Evolutionary conservation across 2,329 filamentous ascomycete species (phyloP).

Genomic region (Microsporum audouinii): DNA sequence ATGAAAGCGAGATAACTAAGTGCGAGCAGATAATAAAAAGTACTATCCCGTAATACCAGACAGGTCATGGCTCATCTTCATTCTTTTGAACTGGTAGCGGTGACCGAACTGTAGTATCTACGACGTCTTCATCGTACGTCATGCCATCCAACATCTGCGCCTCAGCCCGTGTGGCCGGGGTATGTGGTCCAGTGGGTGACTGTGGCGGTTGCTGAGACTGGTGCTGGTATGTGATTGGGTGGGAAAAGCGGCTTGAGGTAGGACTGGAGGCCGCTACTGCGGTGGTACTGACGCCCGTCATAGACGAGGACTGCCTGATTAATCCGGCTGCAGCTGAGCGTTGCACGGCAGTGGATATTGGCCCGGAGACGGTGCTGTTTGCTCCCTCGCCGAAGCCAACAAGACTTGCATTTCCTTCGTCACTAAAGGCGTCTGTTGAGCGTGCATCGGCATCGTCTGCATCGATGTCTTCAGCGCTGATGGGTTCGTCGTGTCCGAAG

Average conservation of each 20-base stretch:
- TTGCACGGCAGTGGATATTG: slow-evolving; percentile 51
- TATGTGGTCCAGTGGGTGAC: slow-evolving; percentile 27
- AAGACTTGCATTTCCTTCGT: slow-evolving; percentile 70
- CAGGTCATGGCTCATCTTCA: neutral
- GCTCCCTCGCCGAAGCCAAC: slow-evolving; percentile 92
- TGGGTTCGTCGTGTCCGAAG: slow-evolving; percentile 55
- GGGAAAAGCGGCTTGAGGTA: slow-evolving; percentile 25
- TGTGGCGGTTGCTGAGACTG: slow-evolving; percentile 35
- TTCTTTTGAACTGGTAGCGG: slow-evolving; percentile 38
- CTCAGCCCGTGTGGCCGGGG: slow-evolving; percentile 39
- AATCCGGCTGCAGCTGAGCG: slow-evolving; percentile 16
- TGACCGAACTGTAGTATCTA: slow-evolving; percentile 54
- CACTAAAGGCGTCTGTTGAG: slow-evolving; percentile 68
- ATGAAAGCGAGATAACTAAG: neutral
- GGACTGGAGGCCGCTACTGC: slow-evolving; percentile 31
- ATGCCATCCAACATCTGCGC: slow-evolving; percentile 58
- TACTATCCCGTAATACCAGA: too few species aligned
- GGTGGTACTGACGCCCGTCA: slow-evolving; percentile 10
- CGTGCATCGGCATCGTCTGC: slow-evolving; percentile 57
- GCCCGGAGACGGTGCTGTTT: slow-evolving; percentile 70
- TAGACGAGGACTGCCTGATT: slow-evolving; percentile 26
- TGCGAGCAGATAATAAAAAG: too few species aligned
- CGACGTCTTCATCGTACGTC: slow-evolving; percentile 49
- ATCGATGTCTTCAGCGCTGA: slow-evolving; percentile 53
- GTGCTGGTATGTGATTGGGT: slow-evolving; percentile 12